These are phyloP conservation scores for Bipolaris gigantea DNA, from an alignment of 2,329 filamentous ascomycete species.

Conservation along the genomic window DNA sequence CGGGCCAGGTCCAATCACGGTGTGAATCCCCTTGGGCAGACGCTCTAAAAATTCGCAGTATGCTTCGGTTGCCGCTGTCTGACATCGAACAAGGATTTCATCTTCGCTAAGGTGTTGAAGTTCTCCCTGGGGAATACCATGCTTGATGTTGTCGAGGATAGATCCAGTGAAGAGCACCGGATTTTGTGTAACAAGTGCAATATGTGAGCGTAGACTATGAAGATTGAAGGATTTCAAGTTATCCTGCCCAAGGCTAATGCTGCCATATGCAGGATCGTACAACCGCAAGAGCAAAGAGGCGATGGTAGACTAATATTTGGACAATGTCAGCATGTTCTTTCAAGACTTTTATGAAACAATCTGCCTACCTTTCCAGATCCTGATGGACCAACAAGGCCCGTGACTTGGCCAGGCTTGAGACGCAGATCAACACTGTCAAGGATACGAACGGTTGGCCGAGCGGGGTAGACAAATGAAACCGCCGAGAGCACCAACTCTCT, in stretches of 20 bases:
- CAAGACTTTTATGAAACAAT: not conserved
- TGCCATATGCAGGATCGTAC: constrained; percentile 40
- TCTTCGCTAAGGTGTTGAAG: constrained; percentile 27
- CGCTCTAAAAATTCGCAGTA: constrained; percentile 50
- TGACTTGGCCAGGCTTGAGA: constrained; percentile 47
- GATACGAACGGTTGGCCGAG: constrained; percentile 46
- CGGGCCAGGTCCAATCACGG: constrained; percentile 37
- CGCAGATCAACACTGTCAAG: constrained; percentile 44
- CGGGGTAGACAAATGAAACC: constrained; percentile 51
- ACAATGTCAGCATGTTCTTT: not conserved
- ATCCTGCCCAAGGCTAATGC: constrained; percentile 30
- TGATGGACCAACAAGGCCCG: constrained; percentile 51
- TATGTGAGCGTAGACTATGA: constrained; percentile 35
- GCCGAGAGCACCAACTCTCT: constrained; percentile 42
- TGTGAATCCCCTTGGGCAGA: constrained; percentile 41
- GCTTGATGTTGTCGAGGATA: constrained; percentile 43
- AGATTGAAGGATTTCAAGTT: constrained; percentile 36
- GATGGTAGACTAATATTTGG: constrained; percentile 48
- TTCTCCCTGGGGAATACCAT: constrained; percentile 30
- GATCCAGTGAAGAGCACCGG: constrained; percentile 41
- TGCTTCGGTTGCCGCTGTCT: constrained; percentile 57
- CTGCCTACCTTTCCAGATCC: constrained; percentile 34
- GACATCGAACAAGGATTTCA: constrained; percentile 51
- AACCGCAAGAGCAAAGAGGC: constrained; percentile 48
- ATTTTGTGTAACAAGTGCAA: constrained; percentile 41